These are phyloP conservation scores for Artemisia argyi DNA, from an alignment of 129 eudicot genomes.

Conservation along the genomic window DNA sequence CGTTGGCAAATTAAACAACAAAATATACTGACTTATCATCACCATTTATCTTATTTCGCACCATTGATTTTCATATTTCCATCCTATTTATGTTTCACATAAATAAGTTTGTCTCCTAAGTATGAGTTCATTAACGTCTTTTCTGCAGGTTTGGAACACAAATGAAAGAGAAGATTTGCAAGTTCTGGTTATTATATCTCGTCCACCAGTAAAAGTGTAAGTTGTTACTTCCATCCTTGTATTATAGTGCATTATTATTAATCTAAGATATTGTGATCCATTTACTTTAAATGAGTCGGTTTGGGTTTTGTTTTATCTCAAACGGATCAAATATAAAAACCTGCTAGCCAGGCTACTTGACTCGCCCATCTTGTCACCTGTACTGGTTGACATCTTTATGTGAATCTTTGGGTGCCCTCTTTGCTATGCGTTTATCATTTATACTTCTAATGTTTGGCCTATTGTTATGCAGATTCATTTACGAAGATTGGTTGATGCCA, in stretches of 20 bases:
- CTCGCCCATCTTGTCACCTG: too few species aligned
- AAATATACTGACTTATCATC: too few species aligned
- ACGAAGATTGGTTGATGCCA: conserved; percentile 84
- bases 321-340: too few species aligned
- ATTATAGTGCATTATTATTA: background rate
- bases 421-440: too few species aligned
- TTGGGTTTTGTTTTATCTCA: too few species aligned
- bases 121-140: conserved; percentile 5
- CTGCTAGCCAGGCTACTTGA: too few species aligned
- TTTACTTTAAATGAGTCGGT: too few species aligned
- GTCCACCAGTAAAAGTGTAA: conserved; percentile 89
- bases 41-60: conserved; percentile 5
- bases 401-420: too few species aligned
- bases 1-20: too few species aligned
- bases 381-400: too few species aligned
- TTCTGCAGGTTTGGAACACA: conserved; percentile 70
- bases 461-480: conserved; percentile 66
- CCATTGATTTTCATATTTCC: background rate
- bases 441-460: background rate
- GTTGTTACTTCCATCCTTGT: background rate
- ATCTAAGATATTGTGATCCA: background rate
- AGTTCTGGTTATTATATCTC: conserved; percentile 66
- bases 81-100: background rate
- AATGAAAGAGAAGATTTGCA: conserved; percentile 71
- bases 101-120: background rate